phyloP scores from a whole-genome alignment of 345 rosid genomes.

The Boechera divaricarpa region DNA sequence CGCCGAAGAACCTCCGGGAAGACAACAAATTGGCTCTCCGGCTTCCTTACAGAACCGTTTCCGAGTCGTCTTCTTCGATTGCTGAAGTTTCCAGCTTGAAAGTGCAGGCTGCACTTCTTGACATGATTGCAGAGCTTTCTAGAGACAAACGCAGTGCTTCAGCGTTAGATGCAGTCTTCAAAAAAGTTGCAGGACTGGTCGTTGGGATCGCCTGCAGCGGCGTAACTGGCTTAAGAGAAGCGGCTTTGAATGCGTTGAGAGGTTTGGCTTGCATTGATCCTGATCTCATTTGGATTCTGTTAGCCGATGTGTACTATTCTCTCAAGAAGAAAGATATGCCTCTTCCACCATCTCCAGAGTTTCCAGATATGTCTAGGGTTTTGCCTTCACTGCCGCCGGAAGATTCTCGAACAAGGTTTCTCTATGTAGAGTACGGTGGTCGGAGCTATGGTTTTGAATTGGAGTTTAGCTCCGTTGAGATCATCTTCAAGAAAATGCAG shows the following conservation, averaged over 20 bases:
- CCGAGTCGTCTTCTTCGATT: constrained; percentile 51
- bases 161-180: constrained; percentile 71
- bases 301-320: constrained; percentile 83
- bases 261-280: constrained; percentile 84
- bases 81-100: constrained; percentile 81
- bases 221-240: constrained; percentile 65
- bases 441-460: constrained; percentile 76
- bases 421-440: constrained; percentile 78
- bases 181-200: constrained; percentile 83
- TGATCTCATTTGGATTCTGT: constrained; percentile 89
- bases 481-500: constrained; percentile 60
- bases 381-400: constrained; percentile 59
- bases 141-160: constrained; percentile 67
- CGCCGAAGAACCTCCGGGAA: constrained; percentile 44
- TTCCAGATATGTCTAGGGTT: constrained; percentile 52
- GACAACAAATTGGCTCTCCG: constrained; percentile 57
- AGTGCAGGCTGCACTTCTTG: constrained; percentile 77
- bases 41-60: constrained; percentile 73
- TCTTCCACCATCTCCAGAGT: constrained; percentile 59
- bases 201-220: constrained; percentile 89
- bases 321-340: constrained; percentile 55
- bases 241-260: constrained; percentile 66
- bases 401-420: constrained; percentile 55
- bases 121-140: constrained; percentile 78
- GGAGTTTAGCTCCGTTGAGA: constrained; percentile 63